phyloP scores from a whole-genome alignment of 140 eudicot species.

The Eryngium alpinum region DNA sequence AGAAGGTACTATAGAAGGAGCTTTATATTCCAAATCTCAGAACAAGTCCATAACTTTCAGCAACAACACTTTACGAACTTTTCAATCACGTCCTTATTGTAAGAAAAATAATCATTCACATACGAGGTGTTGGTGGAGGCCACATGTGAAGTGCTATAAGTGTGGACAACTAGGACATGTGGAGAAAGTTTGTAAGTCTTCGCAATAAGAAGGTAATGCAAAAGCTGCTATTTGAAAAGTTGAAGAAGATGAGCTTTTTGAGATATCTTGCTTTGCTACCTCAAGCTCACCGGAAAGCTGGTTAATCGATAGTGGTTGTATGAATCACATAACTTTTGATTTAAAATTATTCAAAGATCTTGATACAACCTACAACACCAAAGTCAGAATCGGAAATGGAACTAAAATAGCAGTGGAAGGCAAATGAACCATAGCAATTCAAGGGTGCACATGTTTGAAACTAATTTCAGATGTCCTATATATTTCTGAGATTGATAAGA shows the following conservation, averaged over 20 bases:
- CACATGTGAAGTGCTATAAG: slow-evolving; percentile 8
- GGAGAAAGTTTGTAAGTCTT: no score
- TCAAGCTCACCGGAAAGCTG: slow-evolving; percentile 6
- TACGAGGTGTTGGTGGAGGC: slow-evolving; percentile 19
- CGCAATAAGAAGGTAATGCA: neutral
- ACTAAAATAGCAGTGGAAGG: neutral
- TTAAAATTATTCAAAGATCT: neutral
- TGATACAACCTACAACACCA: neutral
- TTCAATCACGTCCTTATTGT: slow-evolving; percentile 12
- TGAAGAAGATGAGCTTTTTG: slow-evolving; percentile 12
- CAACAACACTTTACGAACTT: neutral
- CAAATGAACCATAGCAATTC: slow-evolving; percentile 9
- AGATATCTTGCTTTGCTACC: slow-evolving; percentile 9
- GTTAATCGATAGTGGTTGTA: neutral
- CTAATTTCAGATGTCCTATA: slow-evolving; percentile 5
- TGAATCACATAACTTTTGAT: slow-evolving; percentile 19
- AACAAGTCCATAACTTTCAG: no score
- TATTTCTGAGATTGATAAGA: slow-evolving; percentile 12
- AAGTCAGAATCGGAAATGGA: slow-evolving; percentile 16
- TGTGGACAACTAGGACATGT: slow-evolving; percentile 11
- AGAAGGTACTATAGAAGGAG: neutral
- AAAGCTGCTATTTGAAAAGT: neutral
- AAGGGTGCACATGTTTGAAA: slow-evolving; percentile 8
- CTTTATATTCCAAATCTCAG: no score
- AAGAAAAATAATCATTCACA: slow-evolving; percentile 11